Conservation (phyloP, 2,329 filamentous ascomycete genomes). For the Pseudophaeomoniella oleicola region DNA sequence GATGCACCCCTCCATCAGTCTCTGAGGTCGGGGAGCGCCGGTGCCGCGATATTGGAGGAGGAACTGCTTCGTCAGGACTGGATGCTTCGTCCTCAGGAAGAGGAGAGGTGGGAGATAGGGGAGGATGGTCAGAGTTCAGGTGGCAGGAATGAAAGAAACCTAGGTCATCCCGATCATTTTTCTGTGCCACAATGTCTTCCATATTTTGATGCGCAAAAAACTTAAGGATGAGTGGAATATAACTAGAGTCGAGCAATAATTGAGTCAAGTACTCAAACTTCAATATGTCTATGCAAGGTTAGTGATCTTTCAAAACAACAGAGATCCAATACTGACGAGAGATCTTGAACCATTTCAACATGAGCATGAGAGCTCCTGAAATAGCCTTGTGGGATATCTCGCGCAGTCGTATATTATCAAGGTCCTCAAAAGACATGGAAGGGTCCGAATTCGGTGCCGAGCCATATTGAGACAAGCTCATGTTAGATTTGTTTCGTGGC, state of each 20-base stretch:
- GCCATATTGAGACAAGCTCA: slow-evolving; percentile 7
- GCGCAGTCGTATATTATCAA: slow-evolving; percentile 65
- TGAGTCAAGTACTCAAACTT: slow-evolving; percentile 96
- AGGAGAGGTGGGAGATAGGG: slow-evolving; percentile 18
- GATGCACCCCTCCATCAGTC: slow-evolving; percentile 13
- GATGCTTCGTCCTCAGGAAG: slow-evolving; percentile 14
- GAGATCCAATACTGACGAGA: slow-evolving; percentile 51
- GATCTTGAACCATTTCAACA: slow-evolving; percentile 92
- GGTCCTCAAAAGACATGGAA: slow-evolving; percentile 47
- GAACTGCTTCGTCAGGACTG: slow-evolving; percentile 51
- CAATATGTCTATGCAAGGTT: slow-evolving; percentile 52
- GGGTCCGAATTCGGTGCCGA: slow-evolving; percentile 13
- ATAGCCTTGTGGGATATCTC: slow-evolving; percentile 88
- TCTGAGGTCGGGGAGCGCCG: slow-evolving; percentile 27
- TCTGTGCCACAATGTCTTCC: slow-evolving; percentile 75
- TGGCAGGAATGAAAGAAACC: slow-evolving; percentile 91
- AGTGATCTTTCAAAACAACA: neutral
- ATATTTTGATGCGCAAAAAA: slow-evolving; percentile 90
- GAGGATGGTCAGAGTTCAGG: slow-evolving; percentile 47
- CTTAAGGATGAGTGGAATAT: slow-evolving; percentile 81
- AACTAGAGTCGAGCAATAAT: slow-evolving; percentile 85
- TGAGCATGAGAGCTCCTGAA: slow-evolving; percentile 71
- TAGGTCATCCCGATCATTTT: slow-evolving; percentile 70
- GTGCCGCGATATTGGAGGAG: slow-evolving; percentile 63
- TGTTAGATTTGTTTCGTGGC: slow-evolving; percentile 12